phyloP scores from a whole-genome alignment of 306 rosid genomes.

The Senna tora region DNA sequence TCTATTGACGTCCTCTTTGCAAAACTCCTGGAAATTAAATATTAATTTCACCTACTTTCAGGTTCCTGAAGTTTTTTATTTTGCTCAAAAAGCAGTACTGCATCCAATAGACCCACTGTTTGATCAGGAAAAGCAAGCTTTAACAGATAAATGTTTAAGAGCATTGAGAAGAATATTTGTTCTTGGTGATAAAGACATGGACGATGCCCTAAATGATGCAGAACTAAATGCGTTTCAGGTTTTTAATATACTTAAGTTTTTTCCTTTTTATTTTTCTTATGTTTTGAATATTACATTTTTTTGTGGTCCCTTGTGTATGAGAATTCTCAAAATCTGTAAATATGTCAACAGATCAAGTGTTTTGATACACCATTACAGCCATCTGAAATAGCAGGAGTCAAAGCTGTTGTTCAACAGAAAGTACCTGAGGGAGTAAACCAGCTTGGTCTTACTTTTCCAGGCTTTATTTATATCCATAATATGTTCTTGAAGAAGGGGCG shows the following conservation, averaged over 20 bases:
- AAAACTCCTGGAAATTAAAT: slow-evolving; percentile 35
- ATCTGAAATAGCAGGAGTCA: slow-evolving; percentile 66
- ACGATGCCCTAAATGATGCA: slow-evolving; percentile 80
- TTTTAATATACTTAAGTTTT: slow-evolving; percentile 33
- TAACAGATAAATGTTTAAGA: slow-evolving; percentile 71
- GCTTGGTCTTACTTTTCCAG: slow-evolving; percentile 82
- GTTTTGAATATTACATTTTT: slow-evolving; percentile 31
- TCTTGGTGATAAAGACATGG: slow-evolving; percentile 88
- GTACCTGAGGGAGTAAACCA: slow-evolving; percentile 76
- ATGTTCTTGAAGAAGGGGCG: slow-evolving; percentile 78
- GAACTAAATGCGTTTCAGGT: slow-evolving; percentile 98
- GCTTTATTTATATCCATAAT: slow-evolving; percentile 72
- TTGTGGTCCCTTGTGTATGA: slow-evolving; percentile 7
- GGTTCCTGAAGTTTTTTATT: slow-evolving; percentile 93
- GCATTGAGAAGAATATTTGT: slow-evolving; percentile 89
- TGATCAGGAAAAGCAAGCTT: slow-evolving; percentile 65
- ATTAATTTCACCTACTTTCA: slow-evolving; percentile 43
- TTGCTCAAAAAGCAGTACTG: slow-evolving; percentile 88
- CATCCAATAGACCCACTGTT: slow-evolving; percentile 86
- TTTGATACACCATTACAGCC: slow-evolving; percentile 76
- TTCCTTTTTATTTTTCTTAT: slow-evolving; percentile 9
- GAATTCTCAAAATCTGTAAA: slow-evolving; percentile 37
- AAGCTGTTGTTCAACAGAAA: slow-evolving; percentile 75
- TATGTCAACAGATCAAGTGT: slow-evolving; percentile 66
- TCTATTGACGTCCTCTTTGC: slow-evolving; percentile 24